These are phyloP conservation scores for Pichia californica DNA, from an alignment of 805 yeast species.

Conservation along the genomic window DNA sequence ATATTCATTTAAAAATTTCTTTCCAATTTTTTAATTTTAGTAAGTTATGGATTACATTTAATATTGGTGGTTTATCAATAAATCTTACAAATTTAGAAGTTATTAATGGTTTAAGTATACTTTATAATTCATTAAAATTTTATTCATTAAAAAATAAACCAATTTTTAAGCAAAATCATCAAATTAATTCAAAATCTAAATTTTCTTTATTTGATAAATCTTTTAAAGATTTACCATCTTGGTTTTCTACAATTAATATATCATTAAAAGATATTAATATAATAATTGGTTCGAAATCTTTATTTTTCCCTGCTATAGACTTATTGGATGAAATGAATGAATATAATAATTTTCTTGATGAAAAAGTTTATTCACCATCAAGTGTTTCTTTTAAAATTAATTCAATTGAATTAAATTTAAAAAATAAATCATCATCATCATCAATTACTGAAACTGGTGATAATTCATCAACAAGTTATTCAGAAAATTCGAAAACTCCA, in stretches of 20 bases:
- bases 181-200: background rate
- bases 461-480: background rate
- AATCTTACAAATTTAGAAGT: conserved; percentile 25
- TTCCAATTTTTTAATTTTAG: background rate
- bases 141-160: background rate
- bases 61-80: conserved; percentile 5
- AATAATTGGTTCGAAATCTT: conserved; percentile 17
- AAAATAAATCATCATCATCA: background rate
- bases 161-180: background rate
- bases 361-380: conserved; percentile 7
- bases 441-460: conserved; percentile 1
- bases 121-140: conserved; percentile 1
- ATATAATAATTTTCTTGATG: background rate
- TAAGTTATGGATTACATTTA: background rate
- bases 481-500: conserved; percentile 3
- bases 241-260: conserved; percentile 27
- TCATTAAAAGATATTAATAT: conserved; percentile 9
- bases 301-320: conserved; percentile 14
- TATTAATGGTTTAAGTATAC: conserved; percentile 22
- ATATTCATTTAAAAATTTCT: conserved; percentile 15
- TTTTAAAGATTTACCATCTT: conserved; percentile 30
- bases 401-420: background rate
- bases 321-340: conserved; percentile 8
- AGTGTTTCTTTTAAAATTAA: background rate
- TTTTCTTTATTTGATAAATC: conserved; percentile 13